These are phyloP conservation scores for Leucosporidium scottii DNA, from an alignment of 768 basidiomycete genomes.

Conservation along the genomic window DNA sequence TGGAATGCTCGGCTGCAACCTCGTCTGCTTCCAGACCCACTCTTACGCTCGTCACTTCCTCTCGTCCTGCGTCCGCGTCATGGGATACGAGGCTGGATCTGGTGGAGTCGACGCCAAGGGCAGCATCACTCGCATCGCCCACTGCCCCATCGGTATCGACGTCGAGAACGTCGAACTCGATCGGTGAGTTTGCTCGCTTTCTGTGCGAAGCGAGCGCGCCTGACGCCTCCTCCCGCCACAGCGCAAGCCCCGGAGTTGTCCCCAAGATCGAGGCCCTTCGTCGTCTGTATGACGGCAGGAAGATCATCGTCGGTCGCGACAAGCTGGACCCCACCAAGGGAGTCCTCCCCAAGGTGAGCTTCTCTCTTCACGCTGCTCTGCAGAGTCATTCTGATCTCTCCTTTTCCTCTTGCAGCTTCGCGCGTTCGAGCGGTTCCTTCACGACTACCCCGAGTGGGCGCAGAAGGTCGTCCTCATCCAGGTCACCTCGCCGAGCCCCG, in stretches of 20 bases:
- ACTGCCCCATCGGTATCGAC: conserved; percentile 94
- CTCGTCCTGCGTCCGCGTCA: conserved; percentile 89
- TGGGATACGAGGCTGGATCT: conserved; percentile 75
- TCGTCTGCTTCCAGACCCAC: conserved; percentile 96
- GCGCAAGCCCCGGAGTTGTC: conserved; percentile 55
- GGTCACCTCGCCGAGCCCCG: conserved; percentile 86
- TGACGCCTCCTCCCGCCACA: neutral
- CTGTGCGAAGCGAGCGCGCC: neutral
- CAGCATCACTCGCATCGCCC: conserved; percentile 65
- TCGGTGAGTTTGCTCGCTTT: conserved; percentile 40
- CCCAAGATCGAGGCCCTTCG: conserved; percentile 84
- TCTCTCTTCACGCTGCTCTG: neutral
- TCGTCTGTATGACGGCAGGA: conserved; percentile 85
- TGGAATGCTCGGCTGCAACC: conserved; percentile 94
- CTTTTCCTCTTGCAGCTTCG: conserved; percentile 54
- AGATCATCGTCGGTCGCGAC: conserved; percentile 95
- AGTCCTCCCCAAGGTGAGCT: conserved; percentile 77
- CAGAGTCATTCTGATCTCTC: neutral
- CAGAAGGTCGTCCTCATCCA: conserved; percentile 53
- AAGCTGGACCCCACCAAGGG: conserved; percentile 99
- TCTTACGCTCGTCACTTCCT: conserved; percentile 92
- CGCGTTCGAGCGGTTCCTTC: conserved; percentile 88
- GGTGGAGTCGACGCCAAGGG: conserved; percentile 71
- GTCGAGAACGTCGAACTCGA: conserved; percentile 80
- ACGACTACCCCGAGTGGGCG: conserved; percentile 87